Conservation (phyloP, 805 yeast genomes). For the Lachancea meyersii region DNA sequence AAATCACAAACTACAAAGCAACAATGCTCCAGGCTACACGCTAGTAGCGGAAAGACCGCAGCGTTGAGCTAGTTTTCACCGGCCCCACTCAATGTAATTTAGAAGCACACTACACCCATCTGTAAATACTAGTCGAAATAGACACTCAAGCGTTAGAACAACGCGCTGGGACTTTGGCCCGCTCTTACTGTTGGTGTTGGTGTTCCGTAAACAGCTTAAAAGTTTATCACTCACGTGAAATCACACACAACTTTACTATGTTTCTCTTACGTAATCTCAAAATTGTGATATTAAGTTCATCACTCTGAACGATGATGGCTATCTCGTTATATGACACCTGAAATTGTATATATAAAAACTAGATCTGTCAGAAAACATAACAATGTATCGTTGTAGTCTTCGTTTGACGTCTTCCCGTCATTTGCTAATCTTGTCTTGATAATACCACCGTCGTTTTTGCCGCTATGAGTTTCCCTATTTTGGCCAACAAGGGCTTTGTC, state of each 20-base stretch:
- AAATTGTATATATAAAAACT: too few relatives aligned
- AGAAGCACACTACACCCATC: not conserved
- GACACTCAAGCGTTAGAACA: not conserved
- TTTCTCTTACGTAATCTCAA: not conserved
- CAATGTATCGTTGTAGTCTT: too few relatives aligned
- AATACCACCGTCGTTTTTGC: not conserved
- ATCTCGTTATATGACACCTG: too few relatives aligned
- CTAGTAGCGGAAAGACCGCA: slow-evolving; percentile 4
- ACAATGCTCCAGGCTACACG: slow-evolving; percentile 1
- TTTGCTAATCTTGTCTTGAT: too few relatives aligned
- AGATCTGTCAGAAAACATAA: too few relatives aligned
- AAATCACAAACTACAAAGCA: not conserved
- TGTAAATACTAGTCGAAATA: not conserved
- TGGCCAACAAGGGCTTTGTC: slow-evolving; percentile 60
- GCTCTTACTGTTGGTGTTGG: too few relatives aligned
- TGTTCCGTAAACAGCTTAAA: too few relatives aligned
- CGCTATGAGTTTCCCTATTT: slow-evolving; percentile 41
- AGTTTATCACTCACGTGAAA: not conserved
- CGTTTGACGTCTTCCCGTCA: not conserved
- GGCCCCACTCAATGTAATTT: not conserved
- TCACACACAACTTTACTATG: not conserved
- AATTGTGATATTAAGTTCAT: too few relatives aligned
- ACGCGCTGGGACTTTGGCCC: too few relatives aligned
- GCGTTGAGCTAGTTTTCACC: not conserved
- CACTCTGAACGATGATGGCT: too few relatives aligned